phyloP scores from a whole-genome alignment of 2,329 filamentous ascomycete genomes.

The Fusarium sororula region DNA sequence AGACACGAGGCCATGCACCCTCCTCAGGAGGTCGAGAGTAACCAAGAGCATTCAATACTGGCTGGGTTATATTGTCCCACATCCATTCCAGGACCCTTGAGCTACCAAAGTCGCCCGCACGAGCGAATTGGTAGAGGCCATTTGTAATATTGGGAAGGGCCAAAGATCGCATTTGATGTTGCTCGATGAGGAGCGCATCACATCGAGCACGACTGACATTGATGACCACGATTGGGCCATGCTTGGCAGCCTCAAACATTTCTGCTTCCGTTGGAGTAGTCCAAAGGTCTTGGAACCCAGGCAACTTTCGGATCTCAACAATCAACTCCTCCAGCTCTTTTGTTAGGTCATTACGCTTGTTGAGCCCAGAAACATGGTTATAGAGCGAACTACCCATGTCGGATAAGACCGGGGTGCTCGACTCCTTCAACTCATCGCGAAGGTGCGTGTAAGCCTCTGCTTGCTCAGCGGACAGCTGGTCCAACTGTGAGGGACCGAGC shows the following conservation, averaged over 20 bases:
- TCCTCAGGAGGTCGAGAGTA: rapidly evolving
- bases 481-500: rapidly evolving
- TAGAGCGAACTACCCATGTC: background rate
- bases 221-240: background rate
- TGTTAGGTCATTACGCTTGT: background rate
- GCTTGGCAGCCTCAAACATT: rapidly evolving
- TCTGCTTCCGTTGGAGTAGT: background rate
- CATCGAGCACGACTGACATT: background rate
- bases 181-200: background rate
- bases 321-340: background rate
- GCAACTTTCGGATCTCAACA: background rate
- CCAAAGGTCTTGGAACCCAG: background rate
- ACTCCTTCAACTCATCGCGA: background rate
- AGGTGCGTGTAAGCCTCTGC: rapidly evolving
- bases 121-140: background rate
- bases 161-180: background rate
- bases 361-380: rapidly evolving
- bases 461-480: rapidly evolving
- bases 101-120: background rate
- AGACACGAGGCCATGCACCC: rapidly evolving
- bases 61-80: background rate
- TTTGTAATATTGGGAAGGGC: background rate
- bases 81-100: background rate
- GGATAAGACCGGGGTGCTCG: rapidly evolving
- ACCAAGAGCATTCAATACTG: background rate